These are phyloP conservation scores for Fusarium camptoceras DNA, from an alignment of 2,329 filamentous ascomycete species.

Conservation along the genomic window DNA sequence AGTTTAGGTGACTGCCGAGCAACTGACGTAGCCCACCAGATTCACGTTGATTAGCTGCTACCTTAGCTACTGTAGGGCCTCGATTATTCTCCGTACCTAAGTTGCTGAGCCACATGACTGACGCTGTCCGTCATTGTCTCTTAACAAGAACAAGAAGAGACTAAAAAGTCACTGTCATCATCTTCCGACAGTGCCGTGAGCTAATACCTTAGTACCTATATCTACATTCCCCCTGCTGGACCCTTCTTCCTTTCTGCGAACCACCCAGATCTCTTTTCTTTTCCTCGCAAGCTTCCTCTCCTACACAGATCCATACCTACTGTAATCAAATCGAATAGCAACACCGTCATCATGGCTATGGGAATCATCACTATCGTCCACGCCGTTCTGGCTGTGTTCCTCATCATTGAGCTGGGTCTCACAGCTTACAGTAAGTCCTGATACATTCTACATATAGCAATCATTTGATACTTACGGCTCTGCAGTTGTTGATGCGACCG, in stretches of 20 bases:
- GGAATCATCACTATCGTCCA: slow-evolving; percentile 72
- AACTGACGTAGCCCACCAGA: slow-evolving; percentile 30
- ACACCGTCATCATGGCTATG: slow-evolving; percentile 59
- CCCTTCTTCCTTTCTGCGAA: not conserved
- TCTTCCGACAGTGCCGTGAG: slow-evolving; percentile 12
- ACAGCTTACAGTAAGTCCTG: slow-evolving; percentile 73
- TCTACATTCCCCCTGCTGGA: slow-evolving; percentile 27
- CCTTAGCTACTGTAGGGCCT: slow-evolving; percentile 13
- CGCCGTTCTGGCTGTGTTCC: slow-evolving; percentile 73
- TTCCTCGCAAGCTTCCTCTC: not conserved
- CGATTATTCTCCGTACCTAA: slow-evolving; percentile 15
- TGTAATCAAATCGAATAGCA: not conserved
- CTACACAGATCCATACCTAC: not conserved
- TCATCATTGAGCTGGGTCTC: slow-evolving; percentile 80
- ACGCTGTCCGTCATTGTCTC: slow-evolving; percentile 22
- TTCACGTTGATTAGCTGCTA: not conserved
- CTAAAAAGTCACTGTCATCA: slow-evolving; percentile 30
- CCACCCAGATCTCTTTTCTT: slow-evolving; percentile 7
- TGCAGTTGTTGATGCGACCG: slow-evolving; percentile 53
- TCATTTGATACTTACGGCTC: slow-evolving; percentile 6
- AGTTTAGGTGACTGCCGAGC: slow-evolving; percentile 31
- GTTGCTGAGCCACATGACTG: slow-evolving; percentile 27
- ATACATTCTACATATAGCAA: not conserved
- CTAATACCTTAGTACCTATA: slow-evolving; percentile 17
- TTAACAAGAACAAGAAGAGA: not conserved